Percentiles rank a stretch among this genome's conserved stretches.
Conservation (phyloP, 1,284 basidiomycete genomes). For the Coniophora puteana region DNA sequence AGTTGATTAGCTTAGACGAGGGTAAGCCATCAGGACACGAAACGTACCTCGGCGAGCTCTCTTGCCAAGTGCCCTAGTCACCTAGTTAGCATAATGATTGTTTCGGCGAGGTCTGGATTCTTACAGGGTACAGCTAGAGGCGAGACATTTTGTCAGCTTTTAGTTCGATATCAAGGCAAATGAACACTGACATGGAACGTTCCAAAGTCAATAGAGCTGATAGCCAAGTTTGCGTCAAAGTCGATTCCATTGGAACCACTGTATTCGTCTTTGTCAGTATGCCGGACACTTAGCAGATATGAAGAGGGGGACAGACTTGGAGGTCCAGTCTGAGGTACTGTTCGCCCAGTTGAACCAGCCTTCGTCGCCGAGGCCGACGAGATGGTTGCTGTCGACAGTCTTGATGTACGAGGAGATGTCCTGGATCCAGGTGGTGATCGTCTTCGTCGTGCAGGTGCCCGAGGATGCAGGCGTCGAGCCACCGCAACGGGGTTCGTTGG, state of each 20-base stretch:
- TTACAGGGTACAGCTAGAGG: constrained; percentile 2
- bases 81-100: no score
- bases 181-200: constrained; percentile 49
- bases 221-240: constrained; percentile 54
- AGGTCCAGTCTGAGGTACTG: background rate
- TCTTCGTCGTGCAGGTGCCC: constrained; percentile 42
- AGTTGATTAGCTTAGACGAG: no score
- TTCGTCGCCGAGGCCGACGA: constrained; percentile 56
- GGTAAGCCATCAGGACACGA: no score
- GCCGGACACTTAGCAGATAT: constrained; percentile 1
- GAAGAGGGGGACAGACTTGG: background rate
- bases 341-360: constrained; percentile 58
- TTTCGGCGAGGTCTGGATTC: no score
- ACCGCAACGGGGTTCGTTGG: constrained; percentile 45
- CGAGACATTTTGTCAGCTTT: background rate
- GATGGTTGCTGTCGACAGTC: constrained; percentile 50
- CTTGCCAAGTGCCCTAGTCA: background rate
- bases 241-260: constrained; percentile 54
- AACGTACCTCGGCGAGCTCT: no score
- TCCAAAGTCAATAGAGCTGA: constrained; percentile 55
- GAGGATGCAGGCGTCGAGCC: constrained; percentile 35
- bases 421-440: constrained; percentile 47
- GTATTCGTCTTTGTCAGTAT: constrained; percentile 3
- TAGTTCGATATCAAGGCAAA: background rate
- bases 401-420: constrained; percentile 48